Conservation (phyloP, 441 rosid genomes). For the Daphne laureola region DNA sequence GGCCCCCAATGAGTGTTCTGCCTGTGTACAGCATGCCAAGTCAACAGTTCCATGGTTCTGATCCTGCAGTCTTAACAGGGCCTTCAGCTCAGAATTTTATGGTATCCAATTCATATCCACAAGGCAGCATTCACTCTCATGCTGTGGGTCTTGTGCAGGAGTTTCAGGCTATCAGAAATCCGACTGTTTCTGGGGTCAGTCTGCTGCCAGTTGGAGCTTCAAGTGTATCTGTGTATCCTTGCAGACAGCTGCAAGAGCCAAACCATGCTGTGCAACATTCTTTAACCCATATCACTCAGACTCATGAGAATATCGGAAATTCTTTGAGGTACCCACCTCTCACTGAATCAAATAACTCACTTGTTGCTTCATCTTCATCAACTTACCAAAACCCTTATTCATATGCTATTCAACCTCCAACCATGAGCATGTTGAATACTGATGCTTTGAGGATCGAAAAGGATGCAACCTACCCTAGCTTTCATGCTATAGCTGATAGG, state of each 20-base stretch:
- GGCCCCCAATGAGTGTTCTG: slow-evolving; percentile 12
- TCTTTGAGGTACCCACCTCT: slow-evolving; percentile 23
- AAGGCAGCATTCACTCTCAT: slow-evolving; percentile 18
- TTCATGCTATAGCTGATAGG: slow-evolving; percentile 25
- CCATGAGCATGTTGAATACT: slow-evolving; percentile 31
- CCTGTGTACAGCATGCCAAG: slow-evolving; percentile 18
- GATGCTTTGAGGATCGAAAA: slow-evolving; percentile 29
- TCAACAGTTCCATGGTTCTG: slow-evolving; percentile 20
- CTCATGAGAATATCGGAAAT: slow-evolving; percentile 20
- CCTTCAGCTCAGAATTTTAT: slow-evolving; percentile 14
- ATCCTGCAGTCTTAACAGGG: slow-evolving; percentile 10
- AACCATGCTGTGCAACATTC: slow-evolving; percentile 19
- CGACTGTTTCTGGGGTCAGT: slow-evolving; percentile 21
- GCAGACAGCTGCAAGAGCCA: slow-evolving; percentile 25
- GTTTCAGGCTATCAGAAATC: slow-evolving; percentile 20
- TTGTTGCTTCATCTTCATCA: slow-evolving; percentile 19
- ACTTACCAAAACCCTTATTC: slow-evolving; percentile 34
- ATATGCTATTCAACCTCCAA: slow-evolving; percentile 43
- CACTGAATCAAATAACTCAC: slow-evolving; percentile 22
- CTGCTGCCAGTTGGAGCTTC: slow-evolving; percentile 21
- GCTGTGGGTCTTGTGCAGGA: slow-evolving; percentile 16
- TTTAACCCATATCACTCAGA: slow-evolving; percentile 10
- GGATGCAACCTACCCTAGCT: slow-evolving; percentile 14
- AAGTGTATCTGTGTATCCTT: slow-evolving; percentile 32
- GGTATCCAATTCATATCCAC: slow-evolving; percentile 18